These are phyloP conservation scores for Fusarium sp. DNA, from an alignment of 2,329 filamentous ascomycete species.

Conservation along the genomic window DNA sequence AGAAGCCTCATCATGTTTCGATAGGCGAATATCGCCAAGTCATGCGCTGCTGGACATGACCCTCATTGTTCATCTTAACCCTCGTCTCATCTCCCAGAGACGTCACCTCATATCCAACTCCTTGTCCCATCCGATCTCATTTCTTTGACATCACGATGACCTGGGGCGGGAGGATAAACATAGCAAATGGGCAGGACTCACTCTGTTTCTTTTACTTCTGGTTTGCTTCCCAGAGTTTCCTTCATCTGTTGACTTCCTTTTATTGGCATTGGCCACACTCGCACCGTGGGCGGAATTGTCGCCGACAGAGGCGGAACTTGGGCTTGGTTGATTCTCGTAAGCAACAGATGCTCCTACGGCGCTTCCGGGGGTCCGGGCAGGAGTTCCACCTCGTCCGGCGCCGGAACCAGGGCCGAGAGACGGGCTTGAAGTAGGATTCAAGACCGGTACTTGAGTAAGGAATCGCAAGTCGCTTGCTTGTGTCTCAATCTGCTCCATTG, in stretches of 20 bases:
- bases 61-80: background rate
- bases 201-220: slow-evolving; percentile 70
- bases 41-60: background rate
- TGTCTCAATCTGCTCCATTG: slow-evolving; percentile 66
- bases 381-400: slow-evolving; percentile 31
- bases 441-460: slow-evolving; percentile 56
- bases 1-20: slow-evolving; percentile 1
- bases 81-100: background rate
- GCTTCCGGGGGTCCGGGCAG: slow-evolving; percentile 35
- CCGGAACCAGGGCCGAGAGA: slow-evolving; percentile 40
- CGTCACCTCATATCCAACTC: slow-evolving; percentile 5
- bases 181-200: slow-evolving; percentile 51
- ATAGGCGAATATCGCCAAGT: slow-evolving; percentile 21
- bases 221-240: slow-evolving; percentile 59
- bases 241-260: slow-evolving; percentile 58
- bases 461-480: slow-evolving; percentile 67
- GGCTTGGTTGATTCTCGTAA: slow-evolving; percentile 52
- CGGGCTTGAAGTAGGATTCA: slow-evolving; percentile 38
- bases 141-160: slow-evolving; percentile 3
- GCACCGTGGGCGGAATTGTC: slow-evolving; percentile 61
- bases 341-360: slow-evolving; percentile 45
- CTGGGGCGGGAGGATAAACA: background rate
- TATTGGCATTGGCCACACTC: slow-evolving; percentile 46
- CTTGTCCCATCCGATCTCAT: slow-evolving; percentile 22
- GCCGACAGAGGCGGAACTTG: slow-evolving; percentile 58